These are phyloP conservation scores for Penicillium carneum DNA, from an alignment of 2,329 filamentous ascomycete genomes.

Conservation along the genomic window DNA sequence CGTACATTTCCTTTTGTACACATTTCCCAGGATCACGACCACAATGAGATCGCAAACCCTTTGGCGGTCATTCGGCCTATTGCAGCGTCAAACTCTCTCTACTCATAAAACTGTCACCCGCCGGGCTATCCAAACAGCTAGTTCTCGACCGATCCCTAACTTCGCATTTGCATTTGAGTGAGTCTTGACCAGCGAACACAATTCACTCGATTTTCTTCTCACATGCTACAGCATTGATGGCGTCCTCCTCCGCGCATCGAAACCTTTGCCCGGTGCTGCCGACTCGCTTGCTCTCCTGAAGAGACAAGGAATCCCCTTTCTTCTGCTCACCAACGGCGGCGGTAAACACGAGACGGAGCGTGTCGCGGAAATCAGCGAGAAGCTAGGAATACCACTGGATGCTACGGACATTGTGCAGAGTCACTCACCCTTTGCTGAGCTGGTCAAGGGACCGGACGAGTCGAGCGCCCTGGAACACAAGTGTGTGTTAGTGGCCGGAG, in stretches of 20 bases:
- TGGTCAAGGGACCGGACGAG: slow-evolving; percentile 66
- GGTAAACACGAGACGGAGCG: slow-evolving; percentile 80
- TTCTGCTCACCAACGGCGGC: slow-evolving; percentile 94
- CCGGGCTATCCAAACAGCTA: slow-evolving; percentile 42
- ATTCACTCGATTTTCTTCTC: slow-evolving; percentile 27
- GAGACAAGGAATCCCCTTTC: slow-evolving; percentile 80
- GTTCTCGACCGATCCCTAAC: slow-evolving; percentile 44
- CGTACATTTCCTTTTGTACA: slow-evolving; percentile 19
- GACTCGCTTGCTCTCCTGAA: slow-evolving; percentile 77
- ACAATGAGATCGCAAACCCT: slow-evolving; percentile 40
- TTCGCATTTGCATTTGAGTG: slow-evolving; percentile 59
- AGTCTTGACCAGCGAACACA: slow-evolving; percentile 28
- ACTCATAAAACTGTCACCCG: slow-evolving; percentile 27
- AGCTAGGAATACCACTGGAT: slow-evolving; percentile 69
- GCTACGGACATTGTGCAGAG: slow-evolving; percentile 81
- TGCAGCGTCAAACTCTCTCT: slow-evolving; percentile 37
- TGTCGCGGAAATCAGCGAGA: slow-evolving; percentile 71
- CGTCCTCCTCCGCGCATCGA: slow-evolving; percentile 84
- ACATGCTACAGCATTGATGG: slow-evolving; percentile 75
- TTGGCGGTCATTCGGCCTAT: slow-evolving; percentile 38
- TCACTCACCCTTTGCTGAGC: slow-evolving; percentile 84
- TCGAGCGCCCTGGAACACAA: slow-evolving; percentile 64
- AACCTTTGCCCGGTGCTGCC: slow-evolving; percentile 78
- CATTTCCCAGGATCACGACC: slow-evolving; percentile 12
- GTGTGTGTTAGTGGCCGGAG: slow-evolving; percentile 77